phyloP scores from a whole-genome alignment of 2,329 filamentous ascomycete genomes.

The Ilyonectria mors-panacis region DNA sequence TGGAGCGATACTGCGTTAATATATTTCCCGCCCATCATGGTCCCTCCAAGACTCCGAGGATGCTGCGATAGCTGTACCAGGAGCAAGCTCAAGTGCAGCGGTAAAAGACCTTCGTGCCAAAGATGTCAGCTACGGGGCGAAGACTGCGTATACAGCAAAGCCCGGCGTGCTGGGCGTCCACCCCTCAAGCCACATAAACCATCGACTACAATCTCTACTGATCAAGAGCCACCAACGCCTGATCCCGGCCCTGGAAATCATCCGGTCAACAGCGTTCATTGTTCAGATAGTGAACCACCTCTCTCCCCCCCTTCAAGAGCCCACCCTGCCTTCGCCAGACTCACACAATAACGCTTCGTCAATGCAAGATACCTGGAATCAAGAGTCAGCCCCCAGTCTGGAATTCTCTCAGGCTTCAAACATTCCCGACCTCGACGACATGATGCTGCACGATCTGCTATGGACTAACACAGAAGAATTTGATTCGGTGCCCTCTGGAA shows the following conservation, averaged over 20 bases:
- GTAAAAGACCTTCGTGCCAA: conserved; percentile 15
- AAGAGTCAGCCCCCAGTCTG: conserved; percentile 8
- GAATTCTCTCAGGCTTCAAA: conserved; percentile 12
- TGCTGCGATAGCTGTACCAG: conserved; percentile 21
- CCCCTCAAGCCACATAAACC: conserved; percentile 3
- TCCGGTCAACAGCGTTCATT: not conserved
- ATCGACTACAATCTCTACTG: conserved; percentile 9
- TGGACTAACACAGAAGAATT: conserved; percentile 15
- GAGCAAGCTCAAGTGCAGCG: conserved; percentile 19
- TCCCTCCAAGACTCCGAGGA: conserved; percentile 14
- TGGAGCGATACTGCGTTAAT: conserved; percentile 5
- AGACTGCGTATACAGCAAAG: conserved; percentile 19
- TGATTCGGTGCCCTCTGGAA: conserved; percentile 8
- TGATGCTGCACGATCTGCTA: conserved; percentile 16
- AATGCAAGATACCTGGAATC: conserved; percentile 12
- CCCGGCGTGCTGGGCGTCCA: conserved; percentile 15
- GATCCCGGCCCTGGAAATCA: not conserved
- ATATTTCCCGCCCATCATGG: conserved; percentile 9
- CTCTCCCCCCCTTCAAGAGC: conserved; percentile 1
- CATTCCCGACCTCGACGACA: conserved; percentile 13
- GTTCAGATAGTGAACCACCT: not conserved
- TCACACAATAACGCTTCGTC: conserved; percentile 5
- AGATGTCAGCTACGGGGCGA: conserved; percentile 17
- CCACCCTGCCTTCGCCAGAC: conserved; percentile 4
- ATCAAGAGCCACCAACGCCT: conserved; percentile 11